Evolutionary conservation across 495 filamentous ascomycete genomes (phyloP), one percentile per base, ranked within the genome.

Genomic region (Xylaria castorea): DNA sequence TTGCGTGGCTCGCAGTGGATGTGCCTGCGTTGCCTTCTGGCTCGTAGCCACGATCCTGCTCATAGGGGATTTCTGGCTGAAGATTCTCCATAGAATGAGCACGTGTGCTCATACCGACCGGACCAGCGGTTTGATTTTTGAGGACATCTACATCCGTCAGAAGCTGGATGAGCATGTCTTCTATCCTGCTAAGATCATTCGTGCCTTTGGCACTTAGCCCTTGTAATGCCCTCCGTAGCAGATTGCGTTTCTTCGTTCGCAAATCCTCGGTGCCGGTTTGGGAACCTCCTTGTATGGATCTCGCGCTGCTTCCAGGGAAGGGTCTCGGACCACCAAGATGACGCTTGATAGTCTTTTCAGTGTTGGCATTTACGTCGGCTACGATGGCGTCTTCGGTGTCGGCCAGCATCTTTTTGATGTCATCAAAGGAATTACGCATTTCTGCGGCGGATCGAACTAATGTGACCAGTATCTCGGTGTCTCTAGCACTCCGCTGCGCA

Each of bases 351-450:
- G 92, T 92, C 73, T 91, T 89, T 63, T 98, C 94, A 34, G 95
- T 94, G 77, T 94, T 93, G 74, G 92, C 91, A 75, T 96, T 93
- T 64, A 92, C 93, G 60, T 92, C 88, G 46, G 92, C 91, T 80
- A 97, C 92, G 73, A 97, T 90, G 58, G 92, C 85, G 42, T 91
- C 92, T 77, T 97, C 94, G 58, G 95, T 94, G 55, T 95, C 92
- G 2, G 90, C 91, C 55, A 99, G 89, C 79, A 95, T 91, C 75
- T 89, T 92, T 87, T 97, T 98, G 90, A 99, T 92, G 74, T 97
- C 95, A 76, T 98, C 94, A 78, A 98, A 97, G 16, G 93, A 95
- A 73, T 92, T 97, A 70, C 96, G 93, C 94, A 98, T 97, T 78
- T 99, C 96, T 14, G 97, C 94, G 20, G 97, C 95, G 73, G 94